Base-by-base conservation (phyloP, 164 flowering plant genomes). In the Litsea cubeba region DNA sequence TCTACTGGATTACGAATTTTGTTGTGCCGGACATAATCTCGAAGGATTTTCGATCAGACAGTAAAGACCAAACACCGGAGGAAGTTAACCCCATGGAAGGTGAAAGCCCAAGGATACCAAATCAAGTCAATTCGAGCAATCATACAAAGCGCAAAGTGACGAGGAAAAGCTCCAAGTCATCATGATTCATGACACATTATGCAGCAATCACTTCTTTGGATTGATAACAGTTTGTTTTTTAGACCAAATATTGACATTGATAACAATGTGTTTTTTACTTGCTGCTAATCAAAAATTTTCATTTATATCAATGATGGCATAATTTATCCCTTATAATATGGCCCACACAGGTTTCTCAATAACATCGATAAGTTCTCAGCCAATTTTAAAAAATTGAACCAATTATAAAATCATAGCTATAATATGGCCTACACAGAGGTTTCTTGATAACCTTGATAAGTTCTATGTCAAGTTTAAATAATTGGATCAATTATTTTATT, bases 1-100 rank as follows among this genome's bases (percentile, higher is more conserved):
- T 76, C 35, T 87, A 81, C 76, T 81, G 77, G 79, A 26, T 86
- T 30, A 46, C 85, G 50, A 86, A 87, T 75, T 87, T 87, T 65
- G 75, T 87, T 12, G 87, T 83, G 25, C 88, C 90, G 12, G 74
- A 76, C 62, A 14, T 83, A 28, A 65, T 87, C 58, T 17, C 75
- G 70, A 84, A 82, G 74, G 11, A 76, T 63, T 22, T 73, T 23
- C 28, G 64, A 25, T 57, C 65, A 15, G 78, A 81, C 22, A 62
- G 32, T 28, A 79, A 79, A 71, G 79, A 78, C 4, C 76, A 81
- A 71, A 24, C 65, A n/a, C n/a, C 32, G 3, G 26, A 58, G 22
- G 77, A 77, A 2, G 62, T 65, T 51, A 71, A 51, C 23, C 46
- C 73, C 24, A 1, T 18, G 10, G 63, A 68, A 65, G 71, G 65